Percentiles rank a stretch among this genome's conserved stretches.
Conservation (phyloP, 768 basidiomycete genomes). For the Lyophyllum semitale region DNA sequence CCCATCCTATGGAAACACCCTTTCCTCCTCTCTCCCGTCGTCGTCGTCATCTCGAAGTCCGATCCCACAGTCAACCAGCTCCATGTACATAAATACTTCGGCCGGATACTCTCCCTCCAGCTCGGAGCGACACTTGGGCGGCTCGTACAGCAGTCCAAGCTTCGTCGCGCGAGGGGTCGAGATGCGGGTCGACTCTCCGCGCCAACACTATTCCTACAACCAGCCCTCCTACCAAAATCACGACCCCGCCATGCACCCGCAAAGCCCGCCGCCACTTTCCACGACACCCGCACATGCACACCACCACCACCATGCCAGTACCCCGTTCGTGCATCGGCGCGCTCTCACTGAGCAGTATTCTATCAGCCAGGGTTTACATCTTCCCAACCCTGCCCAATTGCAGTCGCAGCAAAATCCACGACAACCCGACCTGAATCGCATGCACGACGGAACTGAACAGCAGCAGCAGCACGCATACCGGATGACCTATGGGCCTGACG, state of each 20-base stretch:
- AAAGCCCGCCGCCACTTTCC: slow-evolving; percentile 38
- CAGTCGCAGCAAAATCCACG: slow-evolving; percentile 42
- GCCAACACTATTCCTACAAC: slow-evolving; percentile 56
- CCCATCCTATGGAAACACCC: slow-evolving; percentile 39
- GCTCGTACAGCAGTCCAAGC: slow-evolving; percentile 47
- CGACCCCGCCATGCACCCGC: slow-evolving; percentile 42
- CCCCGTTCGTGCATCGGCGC: slow-evolving; percentile 58
- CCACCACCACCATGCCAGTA: slow-evolving; percentile 35
- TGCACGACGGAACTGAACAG: slow-evolving; percentile 34
- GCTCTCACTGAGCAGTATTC: slow-evolving; percentile 58
- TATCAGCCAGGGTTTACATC: slow-evolving; percentile 50
- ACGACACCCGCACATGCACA: slow-evolving; percentile 35
- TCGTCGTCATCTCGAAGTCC: slow-evolving; percentile 45
- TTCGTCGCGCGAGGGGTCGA: slow-evolving; percentile 45
- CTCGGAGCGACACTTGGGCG: slow-evolving; percentile 51
- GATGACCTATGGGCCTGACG: slow-evolving; percentile 45
- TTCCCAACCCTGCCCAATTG: slow-evolving; percentile 45
- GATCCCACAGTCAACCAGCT: slow-evolving; percentile 33
- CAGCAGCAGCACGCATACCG: slow-evolving; percentile 35
- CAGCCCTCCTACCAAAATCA: slow-evolving; percentile 48
- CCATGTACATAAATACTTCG: slow-evolving; percentile 39
- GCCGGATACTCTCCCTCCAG: slow-evolving; percentile 48
- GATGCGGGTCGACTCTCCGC: slow-evolving; percentile 42
- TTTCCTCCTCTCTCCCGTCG: slow-evolving; percentile 41
- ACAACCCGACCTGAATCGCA: slow-evolving; percentile 43